Evolutionary conservation across 805 yeast genomes (phyloP), one percentile per base, ranked within the genome.

Genomic region (Sungouiozyma intestinalis): DNA sequence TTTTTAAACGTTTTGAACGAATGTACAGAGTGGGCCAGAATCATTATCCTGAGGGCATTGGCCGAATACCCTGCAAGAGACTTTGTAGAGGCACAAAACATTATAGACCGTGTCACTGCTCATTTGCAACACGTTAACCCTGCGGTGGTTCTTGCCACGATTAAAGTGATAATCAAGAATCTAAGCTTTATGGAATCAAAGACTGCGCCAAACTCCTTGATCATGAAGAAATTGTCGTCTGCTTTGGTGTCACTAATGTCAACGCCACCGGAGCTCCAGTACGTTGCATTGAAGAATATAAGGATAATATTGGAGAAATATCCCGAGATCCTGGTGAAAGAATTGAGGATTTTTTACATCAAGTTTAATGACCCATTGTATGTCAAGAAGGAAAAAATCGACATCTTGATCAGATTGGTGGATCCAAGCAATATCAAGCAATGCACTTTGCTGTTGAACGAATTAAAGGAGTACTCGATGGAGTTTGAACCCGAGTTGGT

Each of bases 21-120:
- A 65, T 90, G 97, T 65, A 88, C 97, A 0, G 99, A 92, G 66
- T 92, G 99, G 99, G 98, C 98, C 9, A 75, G 98, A 55, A 83
- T 92, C 49, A 77, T 97, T 1, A 84, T 92, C 36, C 69, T 92
- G 45, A 76, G 84, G 1, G 87, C 95, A 1, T 65, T 92, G 48
- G 72, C 86, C 5, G 88, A 81, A 37, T 90, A 81, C 59, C 57
- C 67, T 4, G 70, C 94, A 0, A 53, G 58, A 2, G 74, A 71
- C 37, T 58, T 66, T 2, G 67, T 72, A 14, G 95, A 88, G 57
- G 87, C 94, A 2, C 77, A 74, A 46, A 87, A 85, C 55, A 85
- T 90, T 42, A 74, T 90, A 47, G 97, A 90, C 54, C 73, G 95
- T 48, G 87, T 86, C 8, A 75, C 85, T 8, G 97, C 98, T 13